Conservation (phyloP, 345 rosid genomes). For the Eucalyptus cloeziana region DNA sequence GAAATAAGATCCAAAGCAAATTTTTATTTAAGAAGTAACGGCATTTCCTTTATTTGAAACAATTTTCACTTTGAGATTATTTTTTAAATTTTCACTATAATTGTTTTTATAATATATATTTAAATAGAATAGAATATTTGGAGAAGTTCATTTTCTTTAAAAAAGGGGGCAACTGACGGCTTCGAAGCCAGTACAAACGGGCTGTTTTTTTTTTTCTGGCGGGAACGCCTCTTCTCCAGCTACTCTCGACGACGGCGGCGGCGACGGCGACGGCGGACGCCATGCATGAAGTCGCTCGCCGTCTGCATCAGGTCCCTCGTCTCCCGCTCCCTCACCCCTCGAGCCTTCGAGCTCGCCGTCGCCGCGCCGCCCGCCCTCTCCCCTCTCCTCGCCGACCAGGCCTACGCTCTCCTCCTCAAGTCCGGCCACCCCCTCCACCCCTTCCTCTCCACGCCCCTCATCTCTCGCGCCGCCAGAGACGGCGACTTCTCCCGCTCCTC, state of each 20-base stretch:
- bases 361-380: background rate
- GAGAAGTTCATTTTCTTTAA: background rate
- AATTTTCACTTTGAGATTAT: accelerated
- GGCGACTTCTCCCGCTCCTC: conserved; percentile 8
- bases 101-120: too few relatives aligned
- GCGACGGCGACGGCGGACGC: background rate
- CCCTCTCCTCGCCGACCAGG: conserved; percentile 11
- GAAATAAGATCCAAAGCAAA: too few relatives aligned
- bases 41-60: accelerated
- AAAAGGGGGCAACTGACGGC: background rate
- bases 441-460: conserved; percentile 12
- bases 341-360: conserved; percentile 14
- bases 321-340: background rate
- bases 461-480: conserved; percentile 13
- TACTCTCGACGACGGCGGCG: background rate
- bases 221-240: background rate
- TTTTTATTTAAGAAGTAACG: too few relatives aligned
- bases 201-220: background rate
- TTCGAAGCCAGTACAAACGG: background rate
- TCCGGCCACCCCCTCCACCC: conserved; percentile 18
- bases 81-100: too few relatives aligned
- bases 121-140: background rate
- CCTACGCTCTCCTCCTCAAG: conserved; percentile 17
- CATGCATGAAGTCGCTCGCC: conserved; percentile 17
- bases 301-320: conserved; percentile 1